Evolutionary conservation across 768 basidiomycete species (phyloP).

Genomic region (Serendipita indica): DNA sequence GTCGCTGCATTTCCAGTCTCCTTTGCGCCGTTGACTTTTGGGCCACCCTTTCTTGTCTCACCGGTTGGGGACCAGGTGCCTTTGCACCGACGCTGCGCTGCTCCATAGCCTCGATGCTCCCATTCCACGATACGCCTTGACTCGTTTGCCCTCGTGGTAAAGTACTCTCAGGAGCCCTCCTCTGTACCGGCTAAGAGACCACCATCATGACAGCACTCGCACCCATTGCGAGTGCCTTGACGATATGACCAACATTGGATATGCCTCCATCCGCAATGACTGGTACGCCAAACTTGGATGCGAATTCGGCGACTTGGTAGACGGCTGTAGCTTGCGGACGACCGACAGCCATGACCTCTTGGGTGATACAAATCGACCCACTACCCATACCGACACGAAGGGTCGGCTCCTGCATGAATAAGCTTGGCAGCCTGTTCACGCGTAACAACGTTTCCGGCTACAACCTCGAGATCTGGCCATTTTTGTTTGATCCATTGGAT

Average conservation of each 20-base stretch:
- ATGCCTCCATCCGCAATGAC: slow-evolving; percentile 96
- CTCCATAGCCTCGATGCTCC: slow-evolving; percentile 87
- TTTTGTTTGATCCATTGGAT: slow-evolving; percentile 81
- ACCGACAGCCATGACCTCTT: slow-evolving; percentile 98
- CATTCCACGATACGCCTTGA: slow-evolving; percentile 99
- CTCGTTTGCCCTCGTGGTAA: slow-evolving; percentile 98
- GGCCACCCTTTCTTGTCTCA: slow-evolving; percentile 15
- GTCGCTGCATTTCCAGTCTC: slow-evolving; percentile 93
- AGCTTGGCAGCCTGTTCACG: slow-evolving; percentile 91
- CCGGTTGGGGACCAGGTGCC: slow-evolving; percentile 10
- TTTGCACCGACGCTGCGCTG: slow-evolving; percentile 39
- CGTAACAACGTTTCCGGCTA: slow-evolving; percentile 96
- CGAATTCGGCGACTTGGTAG: slow-evolving; percentile 89
- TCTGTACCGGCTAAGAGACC: slow-evolving; percentile 88
- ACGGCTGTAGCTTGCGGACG: slow-evolving; percentile 98
- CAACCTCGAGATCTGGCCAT: slow-evolving; percentile 76
- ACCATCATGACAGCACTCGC: slow-evolving; percentile 98
- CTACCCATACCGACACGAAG: slow-evolving; percentile 95
- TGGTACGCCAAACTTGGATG: slow-evolving; percentile 83
- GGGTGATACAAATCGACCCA: slow-evolving; percentile 97
- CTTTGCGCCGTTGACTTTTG: no score
- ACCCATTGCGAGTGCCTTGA: slow-evolving; percentile 88
- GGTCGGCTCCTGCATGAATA: slow-evolving; percentile 88
- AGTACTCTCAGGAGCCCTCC: slow-evolving; percentile 97
- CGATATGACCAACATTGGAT: slow-evolving; percentile 89